Percentiles rank a stretch among this genome's conserved stretches.
Evolutionary conservation across 2,329 filamentous ascomycete species (phyloP).

Genomic region (Rutstroemia sp.): DNA sequence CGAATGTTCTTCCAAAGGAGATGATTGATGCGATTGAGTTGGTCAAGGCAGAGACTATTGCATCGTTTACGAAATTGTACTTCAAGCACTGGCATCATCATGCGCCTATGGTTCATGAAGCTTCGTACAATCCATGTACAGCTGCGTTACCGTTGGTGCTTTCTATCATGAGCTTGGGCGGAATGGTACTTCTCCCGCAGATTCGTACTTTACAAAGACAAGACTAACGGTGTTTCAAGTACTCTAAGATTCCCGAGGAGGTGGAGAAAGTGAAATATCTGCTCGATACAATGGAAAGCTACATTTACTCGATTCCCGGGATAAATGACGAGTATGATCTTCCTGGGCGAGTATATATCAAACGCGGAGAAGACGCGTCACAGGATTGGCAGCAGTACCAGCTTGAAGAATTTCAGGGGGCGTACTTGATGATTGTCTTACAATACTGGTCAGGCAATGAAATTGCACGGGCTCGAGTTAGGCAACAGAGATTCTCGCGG

Average conservation of each 20-base stretch:
- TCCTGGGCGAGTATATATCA: slow-evolving; percentile 21
- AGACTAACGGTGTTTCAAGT: slow-evolving; percentile 14
- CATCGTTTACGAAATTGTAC: slow-evolving; percentile 24
- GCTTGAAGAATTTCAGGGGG: slow-evolving; percentile 28
- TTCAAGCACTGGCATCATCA: slow-evolving; percentile 30
- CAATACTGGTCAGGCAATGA: slow-evolving; percentile 28
- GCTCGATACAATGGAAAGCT: slow-evolving; percentile 24
- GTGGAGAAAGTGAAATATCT: slow-evolving; percentile 20
- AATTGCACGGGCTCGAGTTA: slow-evolving; percentile 23
- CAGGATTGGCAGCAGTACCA: slow-evolving; percentile 28
- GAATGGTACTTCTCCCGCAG: slow-evolving; percentile 21
- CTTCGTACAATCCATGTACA: slow-evolving; percentile 25
- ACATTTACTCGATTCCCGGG: slow-evolving; percentile 24
- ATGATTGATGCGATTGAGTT: slow-evolving; percentile 23
- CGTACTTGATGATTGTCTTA: slow-evolving; percentile 27
- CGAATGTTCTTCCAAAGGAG: slow-evolving; percentile 19
- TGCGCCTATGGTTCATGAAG: slow-evolving; percentile 27
- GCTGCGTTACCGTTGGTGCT: slow-evolving; percentile 27
- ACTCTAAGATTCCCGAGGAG: slow-evolving; percentile 20
- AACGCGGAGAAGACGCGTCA: slow-evolving; percentile 17
- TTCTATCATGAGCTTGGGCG: slow-evolving; percentile 26
- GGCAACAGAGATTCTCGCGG: slow-evolving; percentile 25
- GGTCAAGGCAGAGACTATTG: slow-evolving; percentile 23
- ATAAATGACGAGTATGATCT: slow-evolving; percentile 26
- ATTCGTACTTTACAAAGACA: background rate